phyloP scores from a whole-genome alignment of 768 basidiomycete species.

The Neoboletus magnificus region DNA sequence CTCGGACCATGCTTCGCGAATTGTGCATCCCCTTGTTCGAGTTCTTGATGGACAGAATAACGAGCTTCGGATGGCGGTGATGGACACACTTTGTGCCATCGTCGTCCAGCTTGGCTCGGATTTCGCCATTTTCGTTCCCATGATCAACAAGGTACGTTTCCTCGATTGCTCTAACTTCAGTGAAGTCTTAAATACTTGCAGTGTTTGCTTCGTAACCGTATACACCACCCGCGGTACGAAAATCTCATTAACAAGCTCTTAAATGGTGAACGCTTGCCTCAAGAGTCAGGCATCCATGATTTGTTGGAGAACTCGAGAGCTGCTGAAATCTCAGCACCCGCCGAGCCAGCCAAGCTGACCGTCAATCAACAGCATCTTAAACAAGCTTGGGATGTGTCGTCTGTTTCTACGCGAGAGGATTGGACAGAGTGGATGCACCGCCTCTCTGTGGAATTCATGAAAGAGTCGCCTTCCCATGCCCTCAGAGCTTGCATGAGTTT shows the following conservation, averaged over 20 bases:
- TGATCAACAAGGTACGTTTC: conserved; percentile 80
- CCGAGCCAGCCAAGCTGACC: conserved; percentile 82
- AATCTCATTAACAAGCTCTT: conserved; percentile 83
- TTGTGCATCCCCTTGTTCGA: conserved; percentile 91
- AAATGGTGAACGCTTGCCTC: conserved; percentile 87
- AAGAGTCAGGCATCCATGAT: conserved; percentile 75
- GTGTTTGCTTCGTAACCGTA: conserved; percentile 73
- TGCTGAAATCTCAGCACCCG: conserved; percentile 76
- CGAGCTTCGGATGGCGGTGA: conserved; percentile 79
- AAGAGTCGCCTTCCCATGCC: conserved; percentile 98
- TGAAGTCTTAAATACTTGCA: conserved; percentile 29
- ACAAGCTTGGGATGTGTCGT: conserved; percentile 90
- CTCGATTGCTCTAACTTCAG: neutral
- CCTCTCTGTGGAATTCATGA: conserved; percentile 93
- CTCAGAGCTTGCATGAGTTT: conserved; percentile 93
- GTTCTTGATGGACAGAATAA: conserved; percentile 72
- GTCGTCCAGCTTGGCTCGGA: conserved; percentile 93
- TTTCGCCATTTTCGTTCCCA: conserved; percentile 96
- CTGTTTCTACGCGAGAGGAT: conserved; percentile 73
- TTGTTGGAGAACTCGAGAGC: conserved; percentile 61
- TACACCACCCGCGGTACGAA: conserved; percentile 83
- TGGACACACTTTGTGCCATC: conserved; percentile 91
- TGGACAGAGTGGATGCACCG: conserved; percentile 97
- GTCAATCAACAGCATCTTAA: conserved; percentile 98
- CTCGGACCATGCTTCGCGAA: conserved; percentile 94